Conservation (phyloP, 2,329 filamentous ascomycete genomes). For the Pestalotiopsis sp. region DNA sequence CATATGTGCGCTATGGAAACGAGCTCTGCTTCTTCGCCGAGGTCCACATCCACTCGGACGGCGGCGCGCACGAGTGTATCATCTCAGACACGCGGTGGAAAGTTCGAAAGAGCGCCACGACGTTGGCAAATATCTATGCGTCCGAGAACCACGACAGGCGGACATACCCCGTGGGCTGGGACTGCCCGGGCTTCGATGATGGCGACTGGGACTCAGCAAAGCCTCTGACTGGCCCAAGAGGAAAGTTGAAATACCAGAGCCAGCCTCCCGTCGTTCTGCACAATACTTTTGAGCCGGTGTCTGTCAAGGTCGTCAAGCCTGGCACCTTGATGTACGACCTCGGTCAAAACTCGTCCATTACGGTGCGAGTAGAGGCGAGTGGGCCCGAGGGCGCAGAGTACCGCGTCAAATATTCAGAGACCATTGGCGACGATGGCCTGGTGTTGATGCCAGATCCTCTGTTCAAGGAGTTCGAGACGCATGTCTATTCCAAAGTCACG, state of each 20-base stretch:
- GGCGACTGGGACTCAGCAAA: conserved; percentile 34
- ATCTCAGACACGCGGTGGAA: conserved; percentile 40
- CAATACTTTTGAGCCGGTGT: conserved; percentile 35
- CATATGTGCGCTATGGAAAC: conserved; percentile 39
- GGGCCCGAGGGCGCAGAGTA: background rate
- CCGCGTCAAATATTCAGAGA: conserved; percentile 5
- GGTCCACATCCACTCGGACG: conserved; percentile 38
- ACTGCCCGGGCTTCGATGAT: conserved; percentile 16
- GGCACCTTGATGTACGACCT: conserved; percentile 5
- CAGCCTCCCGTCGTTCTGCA: conserved; percentile 41
- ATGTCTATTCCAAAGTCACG: background rate
- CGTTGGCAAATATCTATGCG: conserved; percentile 42
- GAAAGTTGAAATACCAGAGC: conserved; percentile 40
- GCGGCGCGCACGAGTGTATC: conserved; percentile 36
- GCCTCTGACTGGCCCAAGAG: conserved; percentile 40
- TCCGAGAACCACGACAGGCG: conserved; percentile 41
- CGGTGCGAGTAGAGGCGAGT: conserved; percentile 2
- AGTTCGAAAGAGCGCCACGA: conserved; percentile 39
- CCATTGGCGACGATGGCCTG: background rate
- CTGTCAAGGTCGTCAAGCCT: conserved; percentile 1
- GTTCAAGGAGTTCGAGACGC: conserved; percentile 7
- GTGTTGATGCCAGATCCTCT: conserved; percentile 5
- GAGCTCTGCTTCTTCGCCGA: conserved; percentile 44
- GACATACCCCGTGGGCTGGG: conserved; percentile 37
- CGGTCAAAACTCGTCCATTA: conserved; percentile 4